Evolutionary conservation across 768 basidiomycete species (phyloP).

Genomic region (Pisolithus sp.): DNA sequence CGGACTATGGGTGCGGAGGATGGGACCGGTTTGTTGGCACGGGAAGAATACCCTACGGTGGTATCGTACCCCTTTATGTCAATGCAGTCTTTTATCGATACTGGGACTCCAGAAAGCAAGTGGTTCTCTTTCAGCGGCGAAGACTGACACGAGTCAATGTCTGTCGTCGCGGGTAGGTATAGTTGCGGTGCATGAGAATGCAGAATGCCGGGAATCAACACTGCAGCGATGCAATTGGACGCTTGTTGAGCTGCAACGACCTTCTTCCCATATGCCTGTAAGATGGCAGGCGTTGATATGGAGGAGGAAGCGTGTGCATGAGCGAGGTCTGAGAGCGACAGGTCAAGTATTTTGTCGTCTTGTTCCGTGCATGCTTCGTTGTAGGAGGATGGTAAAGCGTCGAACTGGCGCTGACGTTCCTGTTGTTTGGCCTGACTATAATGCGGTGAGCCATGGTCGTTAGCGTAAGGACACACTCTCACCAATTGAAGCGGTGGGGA

Average conservation of each 20-base stretch:
- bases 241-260: constrained; percentile 33
- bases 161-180: not conserved
- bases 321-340: constrained; percentile 33
- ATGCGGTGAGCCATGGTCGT: not conserved
- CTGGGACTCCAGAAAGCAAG: constrained; percentile 39
- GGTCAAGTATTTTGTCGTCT: constrained; percentile 31
- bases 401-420: constrained; percentile 24
- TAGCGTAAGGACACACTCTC: constrained; percentile 5
- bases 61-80: constrained; percentile 42
- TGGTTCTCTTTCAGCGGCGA: not conserved
- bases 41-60: constrained; percentile 38
- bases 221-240: constrained; percentile 46
- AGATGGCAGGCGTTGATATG: constrained; percentile 25
- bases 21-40: constrained; percentile 27
- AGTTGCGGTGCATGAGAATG: not conserved
- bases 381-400: constrained; percentile 24
- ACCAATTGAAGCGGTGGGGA: constrained; percentile 25
- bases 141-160: not conserved
- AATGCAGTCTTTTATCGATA: constrained; percentile 45
- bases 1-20: constrained; percentile 34
- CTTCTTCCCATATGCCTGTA: constrained; percentile 37
- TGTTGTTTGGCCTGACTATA: constrained; percentile 30
- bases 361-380: constrained; percentile 25
- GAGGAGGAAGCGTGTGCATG: constrained; percentile 22
- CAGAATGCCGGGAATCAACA: constrained; percentile 28